Evolutionary conservation across 2,329 filamentous ascomycete species (phyloP).

Genomic region (Cyphellophora attinorum): DNA sequence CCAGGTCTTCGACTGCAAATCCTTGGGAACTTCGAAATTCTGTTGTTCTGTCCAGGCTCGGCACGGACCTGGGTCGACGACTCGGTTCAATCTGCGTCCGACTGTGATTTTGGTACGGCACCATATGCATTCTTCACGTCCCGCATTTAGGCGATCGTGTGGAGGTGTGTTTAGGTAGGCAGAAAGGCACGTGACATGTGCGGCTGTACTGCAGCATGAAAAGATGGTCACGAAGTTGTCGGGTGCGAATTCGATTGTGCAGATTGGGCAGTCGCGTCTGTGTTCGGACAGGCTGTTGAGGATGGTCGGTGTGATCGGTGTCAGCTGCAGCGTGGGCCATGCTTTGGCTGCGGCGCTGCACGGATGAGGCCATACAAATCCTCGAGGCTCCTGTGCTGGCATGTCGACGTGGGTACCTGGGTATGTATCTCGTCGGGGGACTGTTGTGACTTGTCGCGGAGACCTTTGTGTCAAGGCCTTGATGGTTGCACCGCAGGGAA

Average conservation of each 20-base stretch:
- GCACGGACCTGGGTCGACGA: too few relatives aligned
- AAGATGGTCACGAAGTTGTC: conserved; percentile 14
- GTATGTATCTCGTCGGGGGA: too few relatives aligned
- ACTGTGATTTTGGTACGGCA: conserved; percentile 15
- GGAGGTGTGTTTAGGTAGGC: conserved; percentile 17
- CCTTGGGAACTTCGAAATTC: too few relatives aligned
- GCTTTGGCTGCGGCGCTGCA: conserved; percentile 2
- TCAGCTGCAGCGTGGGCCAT: conserved; percentile 9
- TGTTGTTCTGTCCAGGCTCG: too few relatives aligned
- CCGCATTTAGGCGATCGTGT: conserved; percentile 8
- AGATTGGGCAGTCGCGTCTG: conserved; percentile 16
- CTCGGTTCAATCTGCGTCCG: too few relatives aligned
- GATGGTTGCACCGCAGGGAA: too few relatives aligned
- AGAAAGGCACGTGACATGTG: conserved; percentile 15
- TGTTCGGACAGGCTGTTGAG: conserved; percentile 11
- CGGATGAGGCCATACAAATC: background rate
- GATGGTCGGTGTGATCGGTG: conserved; percentile 9
- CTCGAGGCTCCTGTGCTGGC: background rate
- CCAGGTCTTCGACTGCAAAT: too few relatives aligned
- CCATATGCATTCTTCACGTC: conserved; percentile 11
- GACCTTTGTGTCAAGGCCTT: too few relatives aligned
- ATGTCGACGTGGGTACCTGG: background rate
- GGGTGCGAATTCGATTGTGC: conserved; percentile 13
- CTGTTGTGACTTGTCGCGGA: too few relatives aligned
- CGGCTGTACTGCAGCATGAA: conserved; percentile 13